Evolutionary conservation across 441 rosid species (phyloP).

Genomic region (Euphorbia schlechtendalii): DNA sequence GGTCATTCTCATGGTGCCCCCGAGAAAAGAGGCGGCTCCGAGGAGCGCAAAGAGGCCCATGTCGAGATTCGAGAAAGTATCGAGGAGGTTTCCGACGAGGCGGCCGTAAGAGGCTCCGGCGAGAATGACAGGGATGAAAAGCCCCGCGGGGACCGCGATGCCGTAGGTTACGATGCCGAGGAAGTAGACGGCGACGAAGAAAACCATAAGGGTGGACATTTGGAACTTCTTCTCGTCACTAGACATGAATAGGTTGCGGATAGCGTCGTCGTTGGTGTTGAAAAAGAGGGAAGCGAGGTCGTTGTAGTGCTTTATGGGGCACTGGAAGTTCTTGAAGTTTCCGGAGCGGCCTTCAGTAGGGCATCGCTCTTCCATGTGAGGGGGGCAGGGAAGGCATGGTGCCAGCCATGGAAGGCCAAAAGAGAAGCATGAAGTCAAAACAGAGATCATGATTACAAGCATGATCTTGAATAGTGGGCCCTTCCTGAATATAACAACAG

Average conservation of each 20-base stretch:
- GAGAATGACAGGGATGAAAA: constrained; percentile 61
- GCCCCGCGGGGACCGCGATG: constrained; percentile 56
- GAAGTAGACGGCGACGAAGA: constrained; percentile 41
- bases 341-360: constrained; percentile 69
- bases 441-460: constrained; percentile 47
- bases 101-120: constrained; percentile 64
- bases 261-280: constrained; percentile 59
- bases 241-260: constrained; percentile 38
- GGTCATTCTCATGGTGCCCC: constrained; percentile 66
- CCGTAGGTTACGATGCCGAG: constrained; percentile 59
- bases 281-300: constrained; percentile 63
- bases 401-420: constrained; percentile 87
- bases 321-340: constrained; percentile 77
- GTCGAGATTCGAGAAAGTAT: constrained; percentile 36
- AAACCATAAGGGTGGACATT: constrained; percentile 38
- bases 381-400: constrained; percentile 67
- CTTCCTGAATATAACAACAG: constrained; percentile 42
- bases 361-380: constrained; percentile 41
- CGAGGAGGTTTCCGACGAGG: constrained; percentile 39
- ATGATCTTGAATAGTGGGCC: constrained; percentile 67
- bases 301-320: constrained; percentile 68
- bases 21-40: constrained; percentile 58
- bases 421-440: constrained; percentile 48
- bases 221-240: constrained; percentile 36
- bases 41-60: constrained; percentile 45